Conservation (phyloP, 2,329 filamentous ascomycete species). For the Rhinocladiella similis region DNA sequence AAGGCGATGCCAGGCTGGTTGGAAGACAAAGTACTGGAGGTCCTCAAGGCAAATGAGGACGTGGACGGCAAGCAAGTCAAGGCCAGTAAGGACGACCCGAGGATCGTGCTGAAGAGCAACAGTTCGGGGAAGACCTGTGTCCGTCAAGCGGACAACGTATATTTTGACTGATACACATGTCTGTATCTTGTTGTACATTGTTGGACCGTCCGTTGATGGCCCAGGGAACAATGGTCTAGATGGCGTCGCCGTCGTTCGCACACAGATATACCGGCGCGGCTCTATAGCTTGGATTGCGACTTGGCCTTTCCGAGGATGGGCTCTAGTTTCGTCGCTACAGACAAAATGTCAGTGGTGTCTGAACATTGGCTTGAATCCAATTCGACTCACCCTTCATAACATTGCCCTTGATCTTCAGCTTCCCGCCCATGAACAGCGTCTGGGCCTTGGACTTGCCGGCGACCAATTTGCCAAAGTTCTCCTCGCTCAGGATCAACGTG, state of each 20-base stretch:
- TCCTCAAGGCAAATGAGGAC: slow-evolving; percentile 41
- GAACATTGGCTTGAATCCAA: too few species aligned
- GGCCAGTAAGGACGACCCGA: slow-evolving; percentile 44
- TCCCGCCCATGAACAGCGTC: slow-evolving; percentile 95
- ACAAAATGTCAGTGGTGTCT: slow-evolving; percentile 1
- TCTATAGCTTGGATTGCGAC: slow-evolving; percentile 67
- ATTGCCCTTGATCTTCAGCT: slow-evolving; percentile 97
- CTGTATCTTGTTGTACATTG: background rate
- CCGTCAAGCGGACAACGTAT: slow-evolving; percentile 8
- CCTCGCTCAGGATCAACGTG: slow-evolving; percentile 79
- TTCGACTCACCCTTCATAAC: slow-evolving; percentile 72
- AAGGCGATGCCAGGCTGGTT: slow-evolving; percentile 41
- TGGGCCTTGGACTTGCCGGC: slow-evolving; percentile 90
- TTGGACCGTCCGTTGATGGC: background rate
- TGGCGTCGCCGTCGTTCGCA: too few species aligned
- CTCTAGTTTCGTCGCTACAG: slow-evolving; percentile 80
- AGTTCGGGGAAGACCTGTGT: slow-evolving; percentile 2
- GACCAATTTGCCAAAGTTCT: slow-evolving; percentile 82
- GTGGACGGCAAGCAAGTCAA: slow-evolving; percentile 45
- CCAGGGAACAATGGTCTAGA: too few species aligned
- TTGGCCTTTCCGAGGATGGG: slow-evolving; percentile 87
- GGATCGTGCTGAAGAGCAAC: slow-evolving; percentile 40
- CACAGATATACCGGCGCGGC: too few species aligned
- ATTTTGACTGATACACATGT: slow-evolving; percentile 3
- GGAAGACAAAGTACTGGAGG: slow-evolving; percentile 44